phyloP scores from a whole-genome alignment of 2,329 filamentous ascomycete genomes.

The Aspergillus brasiliensis region DNA sequence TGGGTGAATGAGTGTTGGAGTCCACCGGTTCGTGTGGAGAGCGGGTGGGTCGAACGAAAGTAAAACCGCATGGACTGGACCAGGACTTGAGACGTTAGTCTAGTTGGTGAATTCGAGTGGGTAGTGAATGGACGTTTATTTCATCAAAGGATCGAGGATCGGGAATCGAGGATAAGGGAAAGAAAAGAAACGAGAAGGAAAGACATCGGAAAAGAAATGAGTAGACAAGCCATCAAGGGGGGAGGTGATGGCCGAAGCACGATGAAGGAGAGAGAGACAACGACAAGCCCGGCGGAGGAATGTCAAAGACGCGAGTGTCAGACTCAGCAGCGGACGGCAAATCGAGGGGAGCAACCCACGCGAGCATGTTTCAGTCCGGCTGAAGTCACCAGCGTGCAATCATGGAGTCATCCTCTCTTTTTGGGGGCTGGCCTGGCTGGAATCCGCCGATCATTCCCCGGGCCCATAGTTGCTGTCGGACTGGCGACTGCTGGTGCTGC shows the following conservation, averaged over 20 bases:
- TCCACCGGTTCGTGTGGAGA: constrained; percentile 11
- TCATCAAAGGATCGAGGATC: background rate
- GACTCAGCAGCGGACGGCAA: background rate
- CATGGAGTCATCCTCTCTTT: background rate
- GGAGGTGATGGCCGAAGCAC: background rate
- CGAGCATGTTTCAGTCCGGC: background rate
- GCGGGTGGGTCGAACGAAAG: constrained; percentile 2
- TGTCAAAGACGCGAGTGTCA: constrained; percentile 6
- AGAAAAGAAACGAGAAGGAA: background rate
- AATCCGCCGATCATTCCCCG: constrained; percentile 7
- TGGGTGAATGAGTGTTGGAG: background rate
- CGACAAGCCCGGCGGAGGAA: constrained; percentile 1
- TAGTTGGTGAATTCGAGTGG: background rate
- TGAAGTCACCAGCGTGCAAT: background rate
- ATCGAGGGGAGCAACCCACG: background rate
- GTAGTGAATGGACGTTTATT: background rate
- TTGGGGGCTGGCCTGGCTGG: background rate
- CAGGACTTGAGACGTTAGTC: background rate
- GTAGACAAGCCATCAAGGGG: background rate
- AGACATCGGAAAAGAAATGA: background rate
- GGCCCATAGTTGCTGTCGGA: constrained; percentile 6
- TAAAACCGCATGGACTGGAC: constrained; percentile 4
- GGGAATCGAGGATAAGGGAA: background rate
- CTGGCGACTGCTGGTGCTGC: background rate
- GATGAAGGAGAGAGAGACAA: background rate